Percentiles rank a stretch among this genome's conserved stretches.
These are phyloP conservation scores for Guyanaporus albipodus DNA, from an alignment of 768 basidiomycete genomes.

Conservation along the genomic window DNA sequence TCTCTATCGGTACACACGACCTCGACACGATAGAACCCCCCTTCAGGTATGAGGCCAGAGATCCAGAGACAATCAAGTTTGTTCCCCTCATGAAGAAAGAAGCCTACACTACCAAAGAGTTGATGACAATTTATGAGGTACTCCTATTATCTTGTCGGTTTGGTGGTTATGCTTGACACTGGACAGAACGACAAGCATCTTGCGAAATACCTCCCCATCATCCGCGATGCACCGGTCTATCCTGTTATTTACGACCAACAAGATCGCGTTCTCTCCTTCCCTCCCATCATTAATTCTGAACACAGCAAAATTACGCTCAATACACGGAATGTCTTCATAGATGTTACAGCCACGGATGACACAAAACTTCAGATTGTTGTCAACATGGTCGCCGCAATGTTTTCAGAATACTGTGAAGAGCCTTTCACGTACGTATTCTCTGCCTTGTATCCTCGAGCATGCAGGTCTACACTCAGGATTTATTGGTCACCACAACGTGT, in stretches of 20 bases:
- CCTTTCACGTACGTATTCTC: conserved; percentile 83
- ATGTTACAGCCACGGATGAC: conserved; percentile 93
- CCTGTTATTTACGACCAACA: conserved; percentile 94
- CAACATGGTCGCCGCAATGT: conserved; percentile 96
- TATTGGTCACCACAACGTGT: background rate
- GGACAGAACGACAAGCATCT: conserved; percentile 87
- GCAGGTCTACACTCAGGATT: background rate
- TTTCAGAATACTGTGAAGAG: conserved; percentile 90
- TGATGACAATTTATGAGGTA: conserved; percentile 95
- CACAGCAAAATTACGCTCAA: conserved; percentile 95
- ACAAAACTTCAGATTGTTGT: conserved; percentile 96
- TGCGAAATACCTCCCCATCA: conserved; percentile 83
- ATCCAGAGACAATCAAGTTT: conserved; percentile 90
- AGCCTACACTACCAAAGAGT: conserved; percentile 79
- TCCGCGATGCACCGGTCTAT: conserved; percentile 92
- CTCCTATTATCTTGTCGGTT: background rate
- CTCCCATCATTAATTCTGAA: conserved; percentile 97
- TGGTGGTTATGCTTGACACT: background rate
- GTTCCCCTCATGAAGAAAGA: conserved; percentile 77
- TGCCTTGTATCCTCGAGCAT: too few relatives aligned
- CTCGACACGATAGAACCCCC: conserved; percentile 83
- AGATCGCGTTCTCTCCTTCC: conserved; percentile 90
- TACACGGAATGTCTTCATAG: conserved; percentile 93
- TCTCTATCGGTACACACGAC: conserved; percentile 97
- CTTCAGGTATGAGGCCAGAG: conserved; percentile 80